Evolutionary conservation across 1,284 basidiomycete genomes (phyloP).

Genomic region (Trichosporon sp.): DNA sequence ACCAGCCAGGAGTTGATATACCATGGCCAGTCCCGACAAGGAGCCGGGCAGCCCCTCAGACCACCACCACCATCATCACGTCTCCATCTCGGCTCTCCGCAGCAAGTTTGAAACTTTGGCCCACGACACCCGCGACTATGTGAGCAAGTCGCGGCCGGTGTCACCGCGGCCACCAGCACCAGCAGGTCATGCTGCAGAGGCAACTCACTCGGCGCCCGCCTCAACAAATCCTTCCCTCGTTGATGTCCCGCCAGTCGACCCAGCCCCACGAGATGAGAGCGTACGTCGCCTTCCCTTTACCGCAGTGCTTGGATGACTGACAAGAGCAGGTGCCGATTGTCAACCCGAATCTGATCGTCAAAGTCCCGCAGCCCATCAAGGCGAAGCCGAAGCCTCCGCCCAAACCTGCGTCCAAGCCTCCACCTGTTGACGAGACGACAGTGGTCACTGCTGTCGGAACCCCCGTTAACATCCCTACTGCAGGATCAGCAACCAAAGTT

Average conservation of each 20-base stretch:
- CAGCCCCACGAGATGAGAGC: background rate
- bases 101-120: constrained; percentile 48
- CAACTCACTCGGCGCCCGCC: background rate
- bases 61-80: constrained; percentile 23
- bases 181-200: background rate
- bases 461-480: background rate
- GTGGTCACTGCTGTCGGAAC: background rate
- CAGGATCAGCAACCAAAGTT: background rate
- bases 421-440: background rate
- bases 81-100: constrained; percentile 46
- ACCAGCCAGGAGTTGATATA: constrained; percentile 6
- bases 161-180: background rate
- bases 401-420: background rate
- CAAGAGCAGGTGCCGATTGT: background rate
- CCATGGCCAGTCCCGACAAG: background rate
- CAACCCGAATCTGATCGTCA: background rate
- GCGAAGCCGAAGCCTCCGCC: constrained; percentile 8
- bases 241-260: background rate
- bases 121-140: constrained; percentile 21
- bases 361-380: background rate
- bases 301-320: background rate
- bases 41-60: background rate
- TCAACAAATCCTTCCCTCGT: background rate
- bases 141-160: background rate
- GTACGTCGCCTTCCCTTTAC: background rate